A percentile compares a stretch with the other conserved stretches of the same genome.
phyloP scores from a whole-genome alignment of 352 stramenopile genomes.

The Blastocystis sp. region DNA sequence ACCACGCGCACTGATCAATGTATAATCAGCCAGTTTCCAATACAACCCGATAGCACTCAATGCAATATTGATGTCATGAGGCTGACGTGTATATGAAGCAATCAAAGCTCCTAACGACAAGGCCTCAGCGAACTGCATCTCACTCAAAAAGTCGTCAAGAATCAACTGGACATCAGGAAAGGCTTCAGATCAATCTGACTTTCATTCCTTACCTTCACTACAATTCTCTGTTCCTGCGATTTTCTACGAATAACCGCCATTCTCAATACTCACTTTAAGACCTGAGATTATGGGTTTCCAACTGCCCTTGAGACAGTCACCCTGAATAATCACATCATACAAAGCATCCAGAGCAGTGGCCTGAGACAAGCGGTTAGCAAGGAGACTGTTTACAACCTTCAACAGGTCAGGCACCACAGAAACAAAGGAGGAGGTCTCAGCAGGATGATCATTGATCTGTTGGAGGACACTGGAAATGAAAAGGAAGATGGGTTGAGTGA shows the following conservation, averaged over 20 bases:
- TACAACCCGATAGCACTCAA: slow-evolving; percentile 20
- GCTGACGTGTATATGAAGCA: background rate
- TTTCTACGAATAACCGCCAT: background rate
- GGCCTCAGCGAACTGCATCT: slow-evolving; percentile 9
- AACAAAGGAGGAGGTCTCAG: background rate
- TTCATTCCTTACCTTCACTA: background rate
- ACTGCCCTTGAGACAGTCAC: background rate
- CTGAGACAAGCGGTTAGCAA: background rate
- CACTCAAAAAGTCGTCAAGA: slow-evolving; percentile 14
- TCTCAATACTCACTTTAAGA: background rate
- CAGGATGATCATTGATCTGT: background rate
- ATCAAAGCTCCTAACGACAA: background rate
- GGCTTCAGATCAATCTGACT: background rate
- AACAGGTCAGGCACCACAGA: background rate
- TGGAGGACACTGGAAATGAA: background rate
- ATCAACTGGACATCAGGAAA: background rate
- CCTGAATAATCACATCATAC: slow-evolving; percentile 38
- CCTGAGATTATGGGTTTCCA: slow-evolving; percentile 11
- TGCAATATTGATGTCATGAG: slow-evolving; percentile 6
- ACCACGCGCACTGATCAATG: slow-evolving; percentile 14
- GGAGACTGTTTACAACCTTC: background rate
- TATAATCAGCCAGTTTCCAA: slow-evolving; percentile 29
- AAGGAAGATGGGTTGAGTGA: background rate
- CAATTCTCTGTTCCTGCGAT: background rate
- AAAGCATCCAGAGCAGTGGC: background rate